Base-by-base conservation (phyloP, 2,329 filamentous ascomycete genomes). In the Capronia epimyces region DNA sequence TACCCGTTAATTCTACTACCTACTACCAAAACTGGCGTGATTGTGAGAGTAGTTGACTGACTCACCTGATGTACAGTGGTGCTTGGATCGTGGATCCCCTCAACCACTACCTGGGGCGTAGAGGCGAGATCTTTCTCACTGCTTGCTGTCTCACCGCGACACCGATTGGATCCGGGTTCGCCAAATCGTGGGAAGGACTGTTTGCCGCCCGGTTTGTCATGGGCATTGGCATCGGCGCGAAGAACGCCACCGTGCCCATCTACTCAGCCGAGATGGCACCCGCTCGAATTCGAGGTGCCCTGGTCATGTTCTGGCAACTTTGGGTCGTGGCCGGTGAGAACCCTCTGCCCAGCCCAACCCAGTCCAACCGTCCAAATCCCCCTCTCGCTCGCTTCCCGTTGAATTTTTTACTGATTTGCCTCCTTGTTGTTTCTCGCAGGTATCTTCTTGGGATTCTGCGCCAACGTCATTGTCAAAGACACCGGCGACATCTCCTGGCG, bases 361-460 rank as follows among this genome's bases (percentile, higher is more conserved):
- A n/a, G n/a, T n/a, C n/a, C n/a, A n/a, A n/a, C n/a, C n/a, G n/a
- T n/a, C n/a, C n/a, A n/a, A n/a, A n/a, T n/a, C n/a, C n/a, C n/a
- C n/a, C n/a, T n/a, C n/a, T n/a, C n/a, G n/a, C n/a, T n/a, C n/a
- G n/a, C n/a, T n/a, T n/a, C n/a, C n/a, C n/a, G n/a, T n/a, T n/a
- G n/a, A n/a, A n/a, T n/a, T n/a, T n/a, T n/a, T n/a, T n/a, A n/a
- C n/a, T n/a, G n/a, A n/a, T n/a, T n/a, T n/a, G 32, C 15, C 18
- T 2, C 7, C 9, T 13, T 34, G 31, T 34, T 15, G 34, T 37
- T 20, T 1, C 18, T 13, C 34, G 12, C 34, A 69, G 80, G 80
- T 31, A 85, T 86, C 60, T 82, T 86, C 65, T 69, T 86, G 16
- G 84, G 83, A 6, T 82, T 78, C 49, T 77, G 73, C 50, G 81